phyloP scores from a whole-genome alignment of 768 basidiomycete genomes.

The Suillus subluteus region DNA sequence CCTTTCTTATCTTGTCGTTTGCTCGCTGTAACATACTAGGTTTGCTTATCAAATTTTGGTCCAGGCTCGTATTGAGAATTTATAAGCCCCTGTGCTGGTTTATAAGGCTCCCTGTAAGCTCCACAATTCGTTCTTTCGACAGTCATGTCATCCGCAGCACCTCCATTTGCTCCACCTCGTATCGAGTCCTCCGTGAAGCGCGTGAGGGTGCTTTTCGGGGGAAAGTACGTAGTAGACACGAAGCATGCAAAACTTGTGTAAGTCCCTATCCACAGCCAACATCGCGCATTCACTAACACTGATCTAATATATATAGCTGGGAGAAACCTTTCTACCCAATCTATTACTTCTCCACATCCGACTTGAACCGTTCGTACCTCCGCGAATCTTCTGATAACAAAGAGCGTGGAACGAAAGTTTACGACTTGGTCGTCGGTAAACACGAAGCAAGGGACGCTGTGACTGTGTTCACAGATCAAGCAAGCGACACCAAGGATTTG shows the following conservation, averaged over 20 bases:
- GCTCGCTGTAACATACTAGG: not conserved
- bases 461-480: constrained; percentile 33
- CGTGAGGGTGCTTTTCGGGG: constrained; percentile 41
- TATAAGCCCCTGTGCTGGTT: not conserved
- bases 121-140: not conserved
- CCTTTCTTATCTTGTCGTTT: constrained; percentile 4
- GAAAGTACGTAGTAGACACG: constrained; percentile 58
- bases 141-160: constrained; percentile 19
- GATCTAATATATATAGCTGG: constrained; percentile 46
- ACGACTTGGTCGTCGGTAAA: constrained; percentile 50
- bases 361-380: constrained; percentile 48
- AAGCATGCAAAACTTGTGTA: constrained; percentile 49
- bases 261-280: not conserved
- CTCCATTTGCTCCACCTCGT: constrained; percentile 37
- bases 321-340: constrained; percentile 54
- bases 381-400: constrained; percentile 30
- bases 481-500: constrained; percentile 38
- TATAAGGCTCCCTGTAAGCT: not conserved
- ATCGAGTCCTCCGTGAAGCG: not conserved
- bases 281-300: constrained; percentile 1
- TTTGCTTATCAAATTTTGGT: not conserved
- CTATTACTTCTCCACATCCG: constrained; percentile 55
- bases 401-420: constrained; percentile 39
- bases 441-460: constrained; percentile 43
- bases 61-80: not conserved